Percentiles rank a stretch among this genome's conserved stretches.
These are phyloP conservation scores for Trichoderma gracile DNA, from an alignment of 2,329 filamentous ascomycete species.

Conservation along the genomic window DNA sequence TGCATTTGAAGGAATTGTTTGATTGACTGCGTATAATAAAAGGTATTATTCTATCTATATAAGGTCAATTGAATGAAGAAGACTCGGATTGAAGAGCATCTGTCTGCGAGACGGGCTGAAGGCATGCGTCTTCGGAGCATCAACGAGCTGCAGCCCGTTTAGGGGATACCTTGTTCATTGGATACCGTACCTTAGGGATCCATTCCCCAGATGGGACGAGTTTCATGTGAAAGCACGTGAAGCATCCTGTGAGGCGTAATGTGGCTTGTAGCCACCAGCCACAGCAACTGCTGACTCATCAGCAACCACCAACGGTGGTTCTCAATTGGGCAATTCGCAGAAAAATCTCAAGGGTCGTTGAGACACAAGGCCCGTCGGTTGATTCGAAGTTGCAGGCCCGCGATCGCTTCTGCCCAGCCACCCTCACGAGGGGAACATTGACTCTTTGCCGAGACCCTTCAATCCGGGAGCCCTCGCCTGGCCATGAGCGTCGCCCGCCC, in stretches of 20 bases:
- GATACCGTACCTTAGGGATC: too few species aligned
- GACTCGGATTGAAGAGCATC: too few species aligned
- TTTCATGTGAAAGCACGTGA: background rate
- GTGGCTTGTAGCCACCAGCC: background rate
- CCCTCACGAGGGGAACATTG: slow-evolving; percentile 21
- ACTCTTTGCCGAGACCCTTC: background rate
- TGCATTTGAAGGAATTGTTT: background rate
- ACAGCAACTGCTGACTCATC: slow-evolving; percentile 11
- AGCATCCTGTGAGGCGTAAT: background rate
- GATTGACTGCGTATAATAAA: background rate
- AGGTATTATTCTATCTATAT: too few species aligned
- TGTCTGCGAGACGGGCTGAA: too few species aligned
- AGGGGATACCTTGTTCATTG: too few species aligned
- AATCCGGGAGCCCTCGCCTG: slow-evolving; percentile 28
- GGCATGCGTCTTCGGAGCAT: too few species aligned
- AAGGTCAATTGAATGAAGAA: too few species aligned
- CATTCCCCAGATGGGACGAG: background rate
- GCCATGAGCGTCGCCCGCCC: slow-evolving; percentile 59
- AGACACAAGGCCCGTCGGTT: slow-evolving; percentile 30
- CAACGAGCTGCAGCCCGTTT: too few species aligned
- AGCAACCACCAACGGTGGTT: slow-evolving; percentile 10
- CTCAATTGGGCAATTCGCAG: slow-evolving; percentile 29
- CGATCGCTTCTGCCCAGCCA: background rate
- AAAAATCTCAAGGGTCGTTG: slow-evolving; percentile 40
- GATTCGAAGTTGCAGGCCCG: slow-evolving; percentile 10